Evolutionary conservation across 2,329 filamentous ascomycete genomes (phyloP), one percentile per base, ranked within the genome.

Genomic region (Xylaria sp.): DNA sequence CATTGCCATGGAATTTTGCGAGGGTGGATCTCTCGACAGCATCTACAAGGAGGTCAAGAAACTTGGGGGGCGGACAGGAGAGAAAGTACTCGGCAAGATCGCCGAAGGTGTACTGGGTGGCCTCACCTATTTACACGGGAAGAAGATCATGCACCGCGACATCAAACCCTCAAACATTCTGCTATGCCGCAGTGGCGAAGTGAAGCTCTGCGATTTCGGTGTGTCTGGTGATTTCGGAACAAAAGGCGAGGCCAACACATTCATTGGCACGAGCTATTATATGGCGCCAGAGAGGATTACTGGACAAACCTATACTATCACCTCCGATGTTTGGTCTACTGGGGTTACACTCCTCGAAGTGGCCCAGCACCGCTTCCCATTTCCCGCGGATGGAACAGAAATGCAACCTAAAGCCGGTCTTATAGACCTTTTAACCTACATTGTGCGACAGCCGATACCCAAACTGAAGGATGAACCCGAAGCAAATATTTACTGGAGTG

Each of bases 211-310:
- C 83, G 96, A 99, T 83, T 99, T 99, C 80, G 96, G 96, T 75
- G 96, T 99, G 57, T 97, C 93, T 68, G 96, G 96, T 74, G 96
- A 98, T 81, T 98, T 98, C 78, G 97, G 96, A 73, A 99, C 96
- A 59, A 98, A 99, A 81, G 96, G 96, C 63, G 96, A 98, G 80
- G 96, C 96, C 73, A 98, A 98, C 80, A 99, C 96, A 0, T 99
- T 99, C 78, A 99, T 99, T 78, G 96, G 96, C 72, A 99, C 96
- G 13, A 97, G 93, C 70, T 99, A 98, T 80, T 99, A 99, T 85
- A 99, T 99, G 96, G 96, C 96, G 3, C 96, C 96, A 0, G 96
- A 99, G 81, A 92, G 96, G 62, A 99, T 99, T 80, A 98, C 96
- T 1, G 96, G 96, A 68, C 94, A 98, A 83, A 95, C 92, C 59